Base-by-base conservation (phyloP, 2,329 filamentous ascomycete genomes). In the Dothiorella sarmentorum region DNA sequence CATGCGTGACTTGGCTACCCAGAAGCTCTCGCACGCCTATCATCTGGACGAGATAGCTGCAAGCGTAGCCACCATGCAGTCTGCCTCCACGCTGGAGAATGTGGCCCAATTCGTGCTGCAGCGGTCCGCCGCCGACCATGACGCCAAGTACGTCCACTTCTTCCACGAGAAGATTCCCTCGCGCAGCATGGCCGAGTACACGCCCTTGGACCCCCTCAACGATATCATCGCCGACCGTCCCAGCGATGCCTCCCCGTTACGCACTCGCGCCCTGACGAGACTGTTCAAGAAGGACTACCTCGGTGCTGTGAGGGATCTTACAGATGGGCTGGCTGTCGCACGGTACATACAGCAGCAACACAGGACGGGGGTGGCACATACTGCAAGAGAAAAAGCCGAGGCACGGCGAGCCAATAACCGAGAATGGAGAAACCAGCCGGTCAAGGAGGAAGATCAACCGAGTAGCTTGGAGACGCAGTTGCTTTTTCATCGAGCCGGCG, bases 121-220 rank as follows among this genome's bases (percentile, higher is more conserved):
- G 69, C 80, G 89, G 61, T 86, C 83, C 61, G 79, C 84, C n/a
- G 71, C 80, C 52, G 85, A 91, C 67, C 73, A 79, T 42, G 88
- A 94, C 67, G 90, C 89, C 26, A 88, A 87, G 71, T 94, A 94
- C 69, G 90, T 94, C n/a, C 88, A 94, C 69, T 94, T 93, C 75
- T 95, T 95, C 72, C 89, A 93, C 73, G 89, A 95, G 74, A 94
- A 93, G 81, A 92, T 94, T 24, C 88, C 89, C 1, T 88, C 85
- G 38, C 78, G 87, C 40, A 85, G 88, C 69, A 77, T 94, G 69
- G 87, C 85, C 33, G 84, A 90, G 66, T 86, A 82, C 65, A 92
- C 89, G 7, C 86, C 83, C 62, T 73, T 92, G 59, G 76, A 82
- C 55, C 80, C 85, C 3, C 72, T 95, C 63, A 79, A 86, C 68